Evolutionary conservation across 495 filamentous ascomycete species (phyloP), one percentile per base, ranked within the genome.

Genomic region (Parathielavia hyrcaniae): DNA sequence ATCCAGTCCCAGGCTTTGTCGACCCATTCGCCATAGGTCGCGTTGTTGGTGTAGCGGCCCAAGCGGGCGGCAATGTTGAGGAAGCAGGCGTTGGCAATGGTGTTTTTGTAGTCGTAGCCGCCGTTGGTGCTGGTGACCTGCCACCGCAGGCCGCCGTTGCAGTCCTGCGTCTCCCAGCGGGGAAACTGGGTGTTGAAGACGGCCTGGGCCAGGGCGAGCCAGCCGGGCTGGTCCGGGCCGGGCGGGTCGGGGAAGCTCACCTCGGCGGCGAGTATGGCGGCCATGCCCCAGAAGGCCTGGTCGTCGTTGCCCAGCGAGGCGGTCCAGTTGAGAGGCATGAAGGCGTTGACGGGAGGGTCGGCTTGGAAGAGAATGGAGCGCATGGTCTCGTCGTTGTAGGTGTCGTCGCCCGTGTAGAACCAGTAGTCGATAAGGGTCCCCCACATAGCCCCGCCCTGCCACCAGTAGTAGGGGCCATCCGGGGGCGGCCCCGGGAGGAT

Each of bases 91-190:
- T 87, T 87, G 3, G 82, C 81, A 56, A 88, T 79, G 20, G 83
- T 80, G 64, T 91, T 91, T 69, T 90, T 90, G 67, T 86, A 90
- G 55, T 83, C 76, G 68, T 86, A 93, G 5, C 90, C 90, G 19
- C 74, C 81, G 68, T 91, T 89, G 69, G 83, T 87, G 10, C 78
- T 75, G 64, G 80, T 86, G 50, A 92, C 85, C 74, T 95, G 89
- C 90, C 90, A 95, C 55, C 83, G 79, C 61, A 95, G 69, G 5
- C 90, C 90, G 48, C 90, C 90, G 53, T 79, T 78, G 67, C 90
- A 96, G 34, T 77, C 73, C 0, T 67, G 62, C 19, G 67, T 73
- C 49, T 89, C 76, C 87, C 88, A 89, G 19, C 86, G 73, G 51
- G 73, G 67, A 3, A 79, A 82, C 64, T 90, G 87, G 0, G 81